These are phyloP conservation scores for Capronia coronata DNA, from an alignment of 2,329 filamentous ascomycete genomes.

Conservation along the genomic window DNA sequence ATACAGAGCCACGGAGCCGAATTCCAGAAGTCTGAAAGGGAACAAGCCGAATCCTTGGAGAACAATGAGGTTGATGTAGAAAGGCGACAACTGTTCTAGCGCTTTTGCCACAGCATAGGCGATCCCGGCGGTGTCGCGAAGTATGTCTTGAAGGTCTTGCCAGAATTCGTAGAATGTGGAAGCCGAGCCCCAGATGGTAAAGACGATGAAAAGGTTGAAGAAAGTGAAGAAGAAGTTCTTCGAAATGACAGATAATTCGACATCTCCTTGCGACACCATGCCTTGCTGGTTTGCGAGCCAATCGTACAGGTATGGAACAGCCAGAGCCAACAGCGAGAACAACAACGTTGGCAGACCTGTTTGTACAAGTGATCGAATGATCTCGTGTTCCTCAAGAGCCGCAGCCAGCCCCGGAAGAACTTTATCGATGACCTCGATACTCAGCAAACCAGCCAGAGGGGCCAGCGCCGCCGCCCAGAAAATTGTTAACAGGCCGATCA, in stretches of 20 bases:
- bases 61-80: conserved; percentile 92
- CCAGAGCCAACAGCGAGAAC: conserved; percentile 78
- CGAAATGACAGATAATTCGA: conserved; percentile 88
- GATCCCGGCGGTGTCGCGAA: conserved; percentile 73
- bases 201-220: conserved; percentile 96
- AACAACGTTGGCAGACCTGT: conserved; percentile 81
- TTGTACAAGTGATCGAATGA: conserved; percentile 70
- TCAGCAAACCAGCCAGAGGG: conserved; percentile 70
- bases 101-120: conserved; percentile 68
- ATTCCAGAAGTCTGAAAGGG: conserved; percentile 83
- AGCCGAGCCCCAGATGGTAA: conserved; percentile 78
- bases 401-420: conserved; percentile 65
- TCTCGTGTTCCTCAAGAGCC: conserved; percentile 59
- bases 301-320: conserved; percentile 90
- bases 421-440: conserved; percentile 70
- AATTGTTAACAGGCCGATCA: conserved; percentile 76
- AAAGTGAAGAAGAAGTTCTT: conserved; percentile 99
- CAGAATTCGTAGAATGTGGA: conserved; percentile 64
- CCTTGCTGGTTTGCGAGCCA: conserved; percentile 87
- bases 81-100: conserved; percentile 66
- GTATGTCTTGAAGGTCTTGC: conserved; percentile 59
- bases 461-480: conserved; percentile 83
- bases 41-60: conserved; percentile 90
- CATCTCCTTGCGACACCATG: conserved; percentile 88
- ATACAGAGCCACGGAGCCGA: conserved; percentile 77